Percentiles rank a stretch among this genome's conserved stretches.
These are phyloP conservation scores for Rosa hybrid DNA, from an alignment of 331 rosid species.

Conservation along the genomic window DNA sequence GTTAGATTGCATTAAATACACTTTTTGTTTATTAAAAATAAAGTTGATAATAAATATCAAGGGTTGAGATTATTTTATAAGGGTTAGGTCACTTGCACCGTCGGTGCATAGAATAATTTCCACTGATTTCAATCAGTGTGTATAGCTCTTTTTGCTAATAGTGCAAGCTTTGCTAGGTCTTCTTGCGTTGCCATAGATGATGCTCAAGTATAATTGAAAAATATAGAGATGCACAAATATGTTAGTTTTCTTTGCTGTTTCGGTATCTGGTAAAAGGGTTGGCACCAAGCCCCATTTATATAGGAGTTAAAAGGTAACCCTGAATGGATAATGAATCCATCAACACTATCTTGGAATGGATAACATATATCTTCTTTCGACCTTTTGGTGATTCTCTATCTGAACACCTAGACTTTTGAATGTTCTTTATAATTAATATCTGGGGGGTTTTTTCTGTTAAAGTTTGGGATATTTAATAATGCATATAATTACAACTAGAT, in stretches of 20 bases:
- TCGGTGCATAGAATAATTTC: too few relatives aligned
- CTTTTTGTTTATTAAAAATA: too few relatives aligned
- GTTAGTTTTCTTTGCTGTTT: not conserved
- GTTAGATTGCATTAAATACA: too few relatives aligned
- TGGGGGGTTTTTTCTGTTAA: too few relatives aligned
- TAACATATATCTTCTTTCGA: not conserved
- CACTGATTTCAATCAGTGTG: too few relatives aligned
- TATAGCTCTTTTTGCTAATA: too few relatives aligned
- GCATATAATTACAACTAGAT: not conserved
- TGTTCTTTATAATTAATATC: not conserved
- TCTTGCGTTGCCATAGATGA: not conserved
- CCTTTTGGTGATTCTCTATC: constrained; percentile 7
- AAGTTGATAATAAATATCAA: too few relatives aligned
- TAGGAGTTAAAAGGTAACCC: not conserved
- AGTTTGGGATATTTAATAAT: not conserved
- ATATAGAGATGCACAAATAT: not conserved
- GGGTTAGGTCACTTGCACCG: too few relatives aligned
- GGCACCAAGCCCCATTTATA: constrained; percentile 3
- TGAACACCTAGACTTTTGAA: not conserved
- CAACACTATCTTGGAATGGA: not conserved
- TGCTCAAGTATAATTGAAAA: not conserved
- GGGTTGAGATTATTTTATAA: too few relatives aligned
- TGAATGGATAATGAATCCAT: not conserved
- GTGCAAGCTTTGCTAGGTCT: not conserved
- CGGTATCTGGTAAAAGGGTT: constrained; percentile 1